Evolutionary conservation across 164 flowering plant species (phyloP).

Genomic region (Akebia trifoliata): DNA sequence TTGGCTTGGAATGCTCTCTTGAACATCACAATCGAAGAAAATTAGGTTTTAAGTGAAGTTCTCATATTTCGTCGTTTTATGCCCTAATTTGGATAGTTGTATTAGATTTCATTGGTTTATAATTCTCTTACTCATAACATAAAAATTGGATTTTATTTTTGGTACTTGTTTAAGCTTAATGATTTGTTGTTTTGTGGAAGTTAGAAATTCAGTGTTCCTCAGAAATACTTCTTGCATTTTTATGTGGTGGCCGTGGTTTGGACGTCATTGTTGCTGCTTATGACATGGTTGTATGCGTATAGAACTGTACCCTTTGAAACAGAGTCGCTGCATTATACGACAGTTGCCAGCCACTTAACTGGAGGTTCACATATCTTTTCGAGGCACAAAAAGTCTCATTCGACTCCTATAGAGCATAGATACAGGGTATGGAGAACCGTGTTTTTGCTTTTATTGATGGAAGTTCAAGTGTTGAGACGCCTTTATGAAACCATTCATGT

Average conservation of each 20-base stretch:
- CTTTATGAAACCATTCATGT: constrained; percentile 69
- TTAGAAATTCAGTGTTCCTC: constrained; percentile 80
- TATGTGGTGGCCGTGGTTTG: constrained; percentile 61
- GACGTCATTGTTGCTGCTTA: constrained; percentile 64
- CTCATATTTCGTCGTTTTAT: too few species aligned
- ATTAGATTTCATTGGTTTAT: too few species aligned
- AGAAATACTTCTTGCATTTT: constrained; percentile 79
- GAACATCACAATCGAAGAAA: too few species aligned
- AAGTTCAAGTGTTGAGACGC: constrained; percentile 79
- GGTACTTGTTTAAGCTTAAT: background rate
- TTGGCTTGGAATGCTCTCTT: too few species aligned
- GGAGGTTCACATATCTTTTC: constrained; percentile 59
- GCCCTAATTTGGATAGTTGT: too few species aligned
- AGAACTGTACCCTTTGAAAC: constrained; percentile 33
- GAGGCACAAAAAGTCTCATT: constrained; percentile 30
- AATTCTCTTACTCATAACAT: background rate
- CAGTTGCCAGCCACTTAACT: constrained; percentile 52
- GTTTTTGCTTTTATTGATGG: constrained; percentile 80
- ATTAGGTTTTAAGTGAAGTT: too few species aligned
- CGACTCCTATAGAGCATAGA: constrained; percentile 25
- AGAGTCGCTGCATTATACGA: constrained; percentile 36
- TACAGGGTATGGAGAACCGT: constrained; percentile 54
- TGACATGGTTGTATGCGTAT: constrained; percentile 68
- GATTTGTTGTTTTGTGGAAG: constrained; percentile 15
- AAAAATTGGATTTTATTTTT: too few species aligned